phyloP scores from a whole-genome alignment of 306 rosid species.

The Prunus campanulata region DNA sequence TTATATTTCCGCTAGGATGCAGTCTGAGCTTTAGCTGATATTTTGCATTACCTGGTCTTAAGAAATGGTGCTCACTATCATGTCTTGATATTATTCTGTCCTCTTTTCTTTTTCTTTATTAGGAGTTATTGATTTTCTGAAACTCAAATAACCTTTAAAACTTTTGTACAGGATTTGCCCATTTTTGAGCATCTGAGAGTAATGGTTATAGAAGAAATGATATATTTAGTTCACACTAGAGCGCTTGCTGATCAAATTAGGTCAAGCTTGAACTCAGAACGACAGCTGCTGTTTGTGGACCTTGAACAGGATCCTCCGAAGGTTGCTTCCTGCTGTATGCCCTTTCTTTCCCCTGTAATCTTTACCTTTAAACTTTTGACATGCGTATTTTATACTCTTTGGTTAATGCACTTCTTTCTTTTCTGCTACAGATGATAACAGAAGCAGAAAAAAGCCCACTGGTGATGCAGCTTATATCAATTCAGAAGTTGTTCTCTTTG shows the following conservation, averaged over 20 bases:
- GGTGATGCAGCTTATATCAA: slow-evolving; percentile 54
- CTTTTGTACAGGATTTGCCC: slow-evolving; percentile 39
- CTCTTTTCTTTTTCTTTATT: background rate
- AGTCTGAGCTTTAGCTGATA: background rate
- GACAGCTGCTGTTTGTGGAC: slow-evolving; percentile 62
- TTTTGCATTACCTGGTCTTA: background rate
- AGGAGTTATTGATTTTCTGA: background rate
- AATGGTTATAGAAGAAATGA: slow-evolving; percentile 87
- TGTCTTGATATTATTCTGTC: background rate
- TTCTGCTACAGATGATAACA: slow-evolving; percentile 52
- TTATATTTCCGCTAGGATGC: background rate
- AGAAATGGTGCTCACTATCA: background rate
- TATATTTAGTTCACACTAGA: slow-evolving; percentile 58
- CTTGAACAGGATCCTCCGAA: slow-evolving; percentile 69
- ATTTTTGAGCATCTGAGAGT: slow-evolving; percentile 56
- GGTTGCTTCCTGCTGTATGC: slow-evolving; percentile 36
- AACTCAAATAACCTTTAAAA: background rate
- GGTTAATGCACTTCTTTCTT: slow-evolving; percentile 2
- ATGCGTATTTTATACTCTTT: slow-evolving; percentile 7
- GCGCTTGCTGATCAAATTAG: slow-evolving; percentile 46
- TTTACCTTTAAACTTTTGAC: background rate
- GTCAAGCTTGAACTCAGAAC: slow-evolving; percentile 50
- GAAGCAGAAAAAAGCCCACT: slow-evolving; percentile 49
- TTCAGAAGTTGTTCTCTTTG: slow-evolving; percentile 62
- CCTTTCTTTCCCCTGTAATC: background rate